Evolutionary conservation across 2,329 filamentous ascomycete species (phyloP).

Genomic region (Pyrenochaeta sp.): DNA sequence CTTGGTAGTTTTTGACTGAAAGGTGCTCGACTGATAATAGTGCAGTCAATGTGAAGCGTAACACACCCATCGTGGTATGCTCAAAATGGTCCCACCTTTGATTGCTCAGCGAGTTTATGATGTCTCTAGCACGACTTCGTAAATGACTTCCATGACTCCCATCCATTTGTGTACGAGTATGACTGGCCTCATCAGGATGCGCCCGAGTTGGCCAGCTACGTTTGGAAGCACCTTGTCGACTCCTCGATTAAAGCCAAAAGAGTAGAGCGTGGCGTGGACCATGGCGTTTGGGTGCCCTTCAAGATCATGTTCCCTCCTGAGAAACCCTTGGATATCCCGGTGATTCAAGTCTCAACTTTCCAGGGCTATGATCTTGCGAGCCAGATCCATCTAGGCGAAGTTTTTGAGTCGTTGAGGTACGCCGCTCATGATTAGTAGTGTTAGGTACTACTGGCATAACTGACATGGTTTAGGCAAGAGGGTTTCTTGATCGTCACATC

Average conservation of each 20-base stretch:
- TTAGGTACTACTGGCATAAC: not conserved
- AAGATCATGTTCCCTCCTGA: constrained; percentile 9
- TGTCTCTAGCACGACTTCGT: not conserved
- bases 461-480: not conserved
- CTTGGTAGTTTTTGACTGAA: not conserved
- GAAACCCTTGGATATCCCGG: not conserved
- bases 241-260: constrained; percentile 1
- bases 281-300: constrained; percentile 5
- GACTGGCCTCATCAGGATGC: constrained; percentile 4
- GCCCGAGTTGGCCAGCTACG: not conserved
- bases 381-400: constrained; percentile 3
- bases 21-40: too few relatives aligned
- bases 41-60: too few relatives aligned
- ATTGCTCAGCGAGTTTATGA: not conserved
- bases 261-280: constrained; percentile 5
- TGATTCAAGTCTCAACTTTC: constrained; percentile 5
- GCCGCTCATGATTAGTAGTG: not conserved
- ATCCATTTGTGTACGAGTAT: constrained; percentile 5
- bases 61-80: too few relatives aligned
- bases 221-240: constrained; percentile 4
- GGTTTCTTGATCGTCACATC: constrained; percentile 4
- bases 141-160: constrained; percentile 5
- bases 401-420: constrained; percentile 1
- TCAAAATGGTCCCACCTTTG: not conserved
- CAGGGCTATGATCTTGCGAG: constrained; percentile 5